These are phyloP conservation scores for Lodderomyces jiufengensis DNA, from an alignment of 1,139 yeast species.

Conservation along the genomic window DNA sequence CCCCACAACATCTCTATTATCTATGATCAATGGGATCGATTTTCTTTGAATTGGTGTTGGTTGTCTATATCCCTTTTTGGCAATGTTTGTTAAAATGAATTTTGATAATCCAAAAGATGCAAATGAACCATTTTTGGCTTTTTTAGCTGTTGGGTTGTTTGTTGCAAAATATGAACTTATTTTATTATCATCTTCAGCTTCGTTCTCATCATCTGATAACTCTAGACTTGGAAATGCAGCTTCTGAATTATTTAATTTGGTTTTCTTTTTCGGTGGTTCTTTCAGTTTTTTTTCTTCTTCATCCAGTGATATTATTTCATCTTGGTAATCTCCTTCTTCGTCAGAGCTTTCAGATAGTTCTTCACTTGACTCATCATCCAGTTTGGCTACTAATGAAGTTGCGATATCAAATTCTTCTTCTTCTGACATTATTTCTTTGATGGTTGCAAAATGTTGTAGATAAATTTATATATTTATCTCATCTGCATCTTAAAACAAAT, in stretches of 20 bases:
- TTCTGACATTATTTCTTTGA: constrained; percentile 35
- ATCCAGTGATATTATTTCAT: constrained; percentile 49
- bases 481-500: neutral
- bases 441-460: neutral
- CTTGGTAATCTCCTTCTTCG: constrained; percentile 47
- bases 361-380: constrained; percentile 22
- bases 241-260: constrained; percentile 14
- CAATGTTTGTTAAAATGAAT: constrained; percentile 62
- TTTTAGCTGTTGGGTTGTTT: constrained; percentile 48
- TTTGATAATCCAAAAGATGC: constrained; percentile 88
- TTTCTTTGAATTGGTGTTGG: constrained; percentile 98
- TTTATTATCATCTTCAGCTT: constrained; percentile 38
- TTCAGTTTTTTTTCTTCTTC: constrained; percentile 10
- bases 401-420: constrained; percentile 72
- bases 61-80: constrained; percentile 83
- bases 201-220: constrained; percentile 51
- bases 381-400: constrained; percentile 45
- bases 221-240: constrained; percentile 62
- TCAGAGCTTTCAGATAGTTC: constrained; percentile 38
- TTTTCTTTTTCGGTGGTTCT: constrained; percentile 20
- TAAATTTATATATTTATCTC: constrained; percentile 1
- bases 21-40: constrained; percentile 85
- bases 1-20: constrained; percentile 92
- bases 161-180: constrained; percentile 28
- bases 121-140: constrained; percentile 79